phyloP scores from a whole-genome alignment of 805 yeast genomes.

The Lipomyces orientalis region DNA sequence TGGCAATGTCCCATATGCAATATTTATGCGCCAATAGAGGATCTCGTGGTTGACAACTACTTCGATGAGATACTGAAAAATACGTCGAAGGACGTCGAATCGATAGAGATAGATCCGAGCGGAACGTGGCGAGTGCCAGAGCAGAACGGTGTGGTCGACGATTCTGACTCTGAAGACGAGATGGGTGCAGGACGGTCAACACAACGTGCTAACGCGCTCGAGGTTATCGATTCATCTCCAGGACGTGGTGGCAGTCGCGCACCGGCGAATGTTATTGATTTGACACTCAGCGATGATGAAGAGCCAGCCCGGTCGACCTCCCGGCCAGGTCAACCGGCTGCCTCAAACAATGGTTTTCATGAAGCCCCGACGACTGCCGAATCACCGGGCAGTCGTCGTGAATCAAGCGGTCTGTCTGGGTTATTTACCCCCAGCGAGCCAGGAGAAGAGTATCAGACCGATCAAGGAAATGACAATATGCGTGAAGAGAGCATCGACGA shows the following conservation, averaged over 20 bases:
- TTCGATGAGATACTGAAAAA: conserved; percentile 58
- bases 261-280: conserved; percentile 32
- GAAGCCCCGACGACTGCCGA: not conserved
- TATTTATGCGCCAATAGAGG: conserved; percentile 55
- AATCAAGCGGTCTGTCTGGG: not conserved
- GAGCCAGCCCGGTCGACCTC: conserved; percentile 13
- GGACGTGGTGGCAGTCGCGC: conserved; percentile 7
- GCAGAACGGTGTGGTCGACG: conserved; percentile 24
- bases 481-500: not conserved
- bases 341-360: not conserved
- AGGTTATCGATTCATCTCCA: conserved; percentile 17
- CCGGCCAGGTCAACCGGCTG: not conserved
- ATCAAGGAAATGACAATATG: not conserved
- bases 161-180: conserved; percentile 22
- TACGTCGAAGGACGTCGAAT: conserved; percentile 63
- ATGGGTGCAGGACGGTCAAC: not conserved
- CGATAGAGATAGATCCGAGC: conserved; percentile 68
- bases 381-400: not conserved
- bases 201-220: conserved; percentile 3
- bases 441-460: not conserved
- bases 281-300: conserved; percentile 37
- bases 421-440: not conserved
- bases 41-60: conserved; percentile 74
- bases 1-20: conserved; percentile 92
- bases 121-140: conserved; percentile 69